phyloP scores from a whole-genome alignment of 139 green algal genomes.

The Closterium sp. region DNA sequence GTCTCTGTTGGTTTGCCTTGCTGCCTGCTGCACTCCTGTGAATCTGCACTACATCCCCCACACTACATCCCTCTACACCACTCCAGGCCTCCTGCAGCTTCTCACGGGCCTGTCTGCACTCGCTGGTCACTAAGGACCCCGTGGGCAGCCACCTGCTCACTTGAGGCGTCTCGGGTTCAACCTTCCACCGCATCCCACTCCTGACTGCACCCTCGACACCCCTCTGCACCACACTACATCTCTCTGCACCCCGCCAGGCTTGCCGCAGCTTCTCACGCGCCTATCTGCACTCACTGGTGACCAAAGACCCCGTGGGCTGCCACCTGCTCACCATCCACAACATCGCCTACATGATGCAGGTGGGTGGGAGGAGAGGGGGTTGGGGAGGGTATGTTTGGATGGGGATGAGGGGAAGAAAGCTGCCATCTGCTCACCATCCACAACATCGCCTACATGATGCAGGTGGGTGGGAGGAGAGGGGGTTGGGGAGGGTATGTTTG shows the following conservation, averaged over 20 bases:
- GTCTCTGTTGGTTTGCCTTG: not conserved
- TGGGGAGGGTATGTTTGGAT: no score
- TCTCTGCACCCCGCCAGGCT: constrained; percentile 71
- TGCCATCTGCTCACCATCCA: constrained; percentile 77
- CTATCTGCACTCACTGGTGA: constrained; percentile 79
- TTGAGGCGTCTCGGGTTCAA: not conserved
- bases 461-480: not conserved
- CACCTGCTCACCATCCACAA: constrained; percentile 88
- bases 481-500: no score
- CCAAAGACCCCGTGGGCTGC: constrained; percentile 64
- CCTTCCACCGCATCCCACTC: not conserved
- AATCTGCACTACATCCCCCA: not conserved
- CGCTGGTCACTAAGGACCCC: not conserved
- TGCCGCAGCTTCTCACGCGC: constrained; percentile 76
- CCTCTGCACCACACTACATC: not conserved
- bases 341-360: constrained; percentile 77
- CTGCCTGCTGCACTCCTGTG: not conserved
- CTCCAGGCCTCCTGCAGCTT: not conserved
- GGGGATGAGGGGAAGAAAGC: no score
- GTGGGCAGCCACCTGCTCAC: not conserved
- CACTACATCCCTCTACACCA: not conserved
- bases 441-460: constrained; percentile 87
- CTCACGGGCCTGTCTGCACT: not conserved
- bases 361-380: not conserved
- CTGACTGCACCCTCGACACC: not conserved